Conservation (phyloP, 257 asterid species). For the Nyctanthes arbortristis region DNA sequence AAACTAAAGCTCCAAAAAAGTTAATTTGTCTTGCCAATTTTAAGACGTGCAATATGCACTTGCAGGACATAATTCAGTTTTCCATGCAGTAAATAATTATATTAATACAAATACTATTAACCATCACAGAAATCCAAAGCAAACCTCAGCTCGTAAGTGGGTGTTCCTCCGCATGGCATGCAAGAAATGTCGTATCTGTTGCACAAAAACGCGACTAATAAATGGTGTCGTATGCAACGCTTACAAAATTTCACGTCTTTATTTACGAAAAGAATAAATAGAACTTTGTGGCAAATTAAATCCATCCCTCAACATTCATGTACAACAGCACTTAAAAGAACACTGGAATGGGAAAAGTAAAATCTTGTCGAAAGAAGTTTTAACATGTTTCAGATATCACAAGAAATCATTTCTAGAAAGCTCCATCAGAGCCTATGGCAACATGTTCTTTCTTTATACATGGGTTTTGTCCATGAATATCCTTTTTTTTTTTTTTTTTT, state of each 20-base stretch:
- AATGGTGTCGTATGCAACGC: not conserved
- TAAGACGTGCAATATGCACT: not conserved
- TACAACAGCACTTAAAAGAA: not conserved
- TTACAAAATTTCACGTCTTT: not conserved
- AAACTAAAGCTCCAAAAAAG: not conserved
- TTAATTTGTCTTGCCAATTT: not conserved
- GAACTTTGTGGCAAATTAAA: not conserved
- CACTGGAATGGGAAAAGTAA: not conserved
- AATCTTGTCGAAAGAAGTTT: not conserved
- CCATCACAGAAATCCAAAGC: conserved; percentile 27
- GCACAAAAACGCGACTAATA: conserved; percentile 19
- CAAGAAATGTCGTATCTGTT: conserved; percentile 80
- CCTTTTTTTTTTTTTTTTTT: no score
- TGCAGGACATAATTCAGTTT: not conserved
- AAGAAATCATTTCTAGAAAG: not conserved
- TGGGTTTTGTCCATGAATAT: not conserved
- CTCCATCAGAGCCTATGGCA: not conserved
- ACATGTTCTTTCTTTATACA: not conserved
- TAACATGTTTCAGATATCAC: not conserved
- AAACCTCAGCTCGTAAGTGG: conserved; percentile 72
- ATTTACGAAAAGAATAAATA: not conserved
- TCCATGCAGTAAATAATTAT: not conserved
- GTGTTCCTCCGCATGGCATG: conserved; percentile 74
- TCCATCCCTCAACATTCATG: not conserved
- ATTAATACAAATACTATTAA: not conserved